Evolutionary conservation across 169 alveolate genomes (phyloP), one percentile per base, ranked within the genome.

Genomic region (Perkinsus chesapeaki): DNA sequence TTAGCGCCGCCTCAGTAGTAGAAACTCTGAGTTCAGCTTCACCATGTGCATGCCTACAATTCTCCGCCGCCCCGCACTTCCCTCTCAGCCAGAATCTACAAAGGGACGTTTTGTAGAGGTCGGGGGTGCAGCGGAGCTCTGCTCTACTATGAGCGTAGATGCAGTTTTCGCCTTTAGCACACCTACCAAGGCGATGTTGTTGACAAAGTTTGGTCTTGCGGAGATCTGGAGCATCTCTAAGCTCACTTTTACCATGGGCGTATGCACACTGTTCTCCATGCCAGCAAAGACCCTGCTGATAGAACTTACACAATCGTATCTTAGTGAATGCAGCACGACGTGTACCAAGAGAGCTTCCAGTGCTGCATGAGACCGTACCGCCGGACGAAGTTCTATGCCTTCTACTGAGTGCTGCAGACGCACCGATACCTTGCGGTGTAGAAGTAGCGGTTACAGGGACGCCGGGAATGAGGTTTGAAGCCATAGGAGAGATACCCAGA

Each of bases 41-140:
- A 19, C 97, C 97, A 39, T 95, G 97, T 0, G 97, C 97, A 94
- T 95, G 97, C 48, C 97, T 92, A 90, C 97, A 95, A n/a, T 92
- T 60, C 38, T 92, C 93, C 39, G 96, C 97, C 31, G 95, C 95
- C 91, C 92, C 93, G 90, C 95, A 94, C 39, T 91, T 92, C 7
- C 95, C 95, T 82, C 92, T 94, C 72, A 93, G 47, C 95, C 95
- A 94, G 38, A 92, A 94, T 16, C 91, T 91, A 34, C 95, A 94
- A 47, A 94, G 91, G 39, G 95, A 94, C 0, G 95, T 94, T 93
- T 94, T 94, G 39, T 94, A 92, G 48, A 93, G 92, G 43, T 93
- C 95, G 82, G 92, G 93, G 39, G 92, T 93, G 94, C 91, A 73
- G 48, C 92, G 94, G 39, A 93, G 92, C 91, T 93, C 95, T 91